phyloP scores from a whole-genome alignment of 768 basidiomycete species.

The Rhizopogon salebrosus region DNA sequence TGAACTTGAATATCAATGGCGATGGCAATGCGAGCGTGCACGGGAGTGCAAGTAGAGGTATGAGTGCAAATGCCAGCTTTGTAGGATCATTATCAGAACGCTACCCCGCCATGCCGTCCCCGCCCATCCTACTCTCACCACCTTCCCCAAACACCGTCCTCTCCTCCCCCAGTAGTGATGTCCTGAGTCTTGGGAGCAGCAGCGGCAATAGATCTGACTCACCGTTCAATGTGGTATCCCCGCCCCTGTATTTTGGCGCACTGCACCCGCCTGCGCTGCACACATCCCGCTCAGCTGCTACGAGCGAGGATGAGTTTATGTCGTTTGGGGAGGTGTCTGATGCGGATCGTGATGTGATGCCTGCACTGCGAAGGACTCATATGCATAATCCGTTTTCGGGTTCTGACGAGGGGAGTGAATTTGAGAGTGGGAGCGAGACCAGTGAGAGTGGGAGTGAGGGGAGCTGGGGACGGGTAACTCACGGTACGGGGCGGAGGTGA shows the following conservation, averaged over 20 bases:
- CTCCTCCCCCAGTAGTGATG: slow-evolving; percentile 1
- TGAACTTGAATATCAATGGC: neutral
- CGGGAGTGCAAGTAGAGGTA: neutral
- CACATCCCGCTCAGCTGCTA: neutral
- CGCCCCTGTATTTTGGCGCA: neutral
- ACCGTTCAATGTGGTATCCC: neutral
- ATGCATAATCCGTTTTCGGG: neutral
- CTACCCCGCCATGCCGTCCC: slow-evolving; percentile 23
- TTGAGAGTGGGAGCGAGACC: neutral
- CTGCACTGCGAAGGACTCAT: neutral
- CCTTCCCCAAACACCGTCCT: slow-evolving; percentile 12
- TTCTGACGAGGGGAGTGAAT: neutral
- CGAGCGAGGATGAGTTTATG: neutral
- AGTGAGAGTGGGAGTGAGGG: neutral
- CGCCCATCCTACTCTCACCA: slow-evolving; percentile 23
- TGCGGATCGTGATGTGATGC: neutral
- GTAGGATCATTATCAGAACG: slow-evolving; percentile 26
- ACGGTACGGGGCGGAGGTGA: neutral
- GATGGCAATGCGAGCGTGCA: neutral
- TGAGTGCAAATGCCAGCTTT: slow-evolving; percentile 1
- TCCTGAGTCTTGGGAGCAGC: neutral
- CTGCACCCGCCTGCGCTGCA: neutral
- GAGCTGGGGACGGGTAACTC: neutral
- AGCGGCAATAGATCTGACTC: neutral
- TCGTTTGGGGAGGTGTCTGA: neutral